Base-by-base conservation (phyloP, 2,329 filamentous ascomycete species). In the Rhynchosporium graminicola region DNA sequence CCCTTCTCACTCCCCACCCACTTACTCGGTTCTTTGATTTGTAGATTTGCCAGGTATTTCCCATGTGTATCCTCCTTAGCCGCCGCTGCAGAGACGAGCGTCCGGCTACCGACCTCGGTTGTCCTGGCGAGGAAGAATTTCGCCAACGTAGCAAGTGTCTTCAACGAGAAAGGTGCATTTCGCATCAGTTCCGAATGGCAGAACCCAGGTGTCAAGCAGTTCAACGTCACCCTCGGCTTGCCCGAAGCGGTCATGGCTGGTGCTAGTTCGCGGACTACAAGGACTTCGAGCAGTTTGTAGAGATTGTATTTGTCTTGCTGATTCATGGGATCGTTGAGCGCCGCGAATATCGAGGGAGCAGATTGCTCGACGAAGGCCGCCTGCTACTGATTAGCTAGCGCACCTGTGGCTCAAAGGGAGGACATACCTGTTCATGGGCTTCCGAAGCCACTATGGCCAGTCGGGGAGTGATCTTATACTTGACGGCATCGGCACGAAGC, bases 1-100 rank as follows among this genome's bases (percentile, higher is more conserved):
- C 79, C 80, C 40, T 78, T 73, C 4, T 75, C 70, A 4, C 78
- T 77, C 58, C 70, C 59, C 2, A 77, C 76, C 65, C 72, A 77
- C 0, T 60, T 57, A 51, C 75, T 77, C 1, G 71, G 70, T 40
- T 69, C 67, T 31, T 60, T 65, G n/a, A 71, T 60, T 29, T 50
- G 51, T 51, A 70, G 70, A 64, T 72, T 69, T 6, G 55, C 64
- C 67, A 73, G 70, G 51, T 73, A 73, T 28, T 46, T 40, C 7
- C 74, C 74, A 61, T 75, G 73, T 12, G 67, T 73, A 13, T 73
- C 70, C 45, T 69, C 65, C 2, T 69, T 70, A 20, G 68, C 73
- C 38, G 65, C 64, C 6, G 69, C 69, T 13, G 69, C 74, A 57
- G 73, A 70, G 4, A 76, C 61, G 29, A 76, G 62, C 6, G 74